Base-by-base conservation (phyloP, 352 stramenopile genomes). In the Phytophthora sp. region DNA sequence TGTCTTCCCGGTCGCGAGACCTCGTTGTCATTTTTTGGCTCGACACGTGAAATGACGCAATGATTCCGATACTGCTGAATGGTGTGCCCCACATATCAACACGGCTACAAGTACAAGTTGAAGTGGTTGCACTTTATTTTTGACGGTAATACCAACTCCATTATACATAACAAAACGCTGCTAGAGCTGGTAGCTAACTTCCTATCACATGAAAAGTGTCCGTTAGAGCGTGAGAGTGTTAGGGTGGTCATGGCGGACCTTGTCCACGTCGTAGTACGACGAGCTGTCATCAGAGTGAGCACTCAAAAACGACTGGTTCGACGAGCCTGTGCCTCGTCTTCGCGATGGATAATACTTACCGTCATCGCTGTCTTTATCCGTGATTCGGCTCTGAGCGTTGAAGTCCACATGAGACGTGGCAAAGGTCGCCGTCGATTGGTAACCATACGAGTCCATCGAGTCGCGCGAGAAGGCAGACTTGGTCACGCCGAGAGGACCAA, bases 271-370 rank as follows among this genome's bases (percentile, higher is more conserved):
- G 62, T 88, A 86, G 42, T 86, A 90, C 7, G 63, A 79, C 9
- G 70, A 63, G 21, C 86, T 86, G 39, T 90, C 82, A 26, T 90
- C 77, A 2, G 84, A 93, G 3, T 76, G 78, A 47, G 74, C 66
- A 45, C 84, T 93, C 30, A 87, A 44, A 23, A 83, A 83, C 30
- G 81, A 92, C 30, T 74, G 70, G 55, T 82, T 65, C 36, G 80
- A 86, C 26, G 80, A 74, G 23, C 33, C 52, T 24, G 70, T 79
- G 59, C 78, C 61, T 47, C 68, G 58, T n/a, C 66, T 62, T 23
- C 56, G 69, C 2, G 27, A 38, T 2, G 56, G 70, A 35, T 76
- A 65, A 46, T 77, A 75, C 18, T 53, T 66, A 11, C 54, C 65
- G 9, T 78, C 65, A 49, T 71, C 57, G 30, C 67, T 79, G 21